phyloP scores from a whole-genome alignment of 1,284 basidiomycete species.

The Trichosporon ovoides region DNA sequence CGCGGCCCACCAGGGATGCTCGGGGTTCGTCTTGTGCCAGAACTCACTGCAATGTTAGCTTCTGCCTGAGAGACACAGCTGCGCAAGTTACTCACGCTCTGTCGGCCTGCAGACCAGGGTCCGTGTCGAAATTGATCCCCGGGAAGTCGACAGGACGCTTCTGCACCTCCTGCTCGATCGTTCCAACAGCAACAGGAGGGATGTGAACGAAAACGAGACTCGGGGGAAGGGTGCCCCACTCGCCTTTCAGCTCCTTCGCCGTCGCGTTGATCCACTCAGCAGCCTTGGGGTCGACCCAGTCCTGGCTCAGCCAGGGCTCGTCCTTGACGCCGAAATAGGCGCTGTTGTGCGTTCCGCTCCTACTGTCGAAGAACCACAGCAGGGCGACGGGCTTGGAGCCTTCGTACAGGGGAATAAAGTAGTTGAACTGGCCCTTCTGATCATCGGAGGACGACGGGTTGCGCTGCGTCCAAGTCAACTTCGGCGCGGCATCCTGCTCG shows the following conservation, averaged over 20 bases:
- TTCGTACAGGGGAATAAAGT: conserved; percentile 24
- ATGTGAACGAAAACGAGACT: conserved; percentile 24
- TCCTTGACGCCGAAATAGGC: conserved; percentile 9
- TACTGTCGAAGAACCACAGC: conserved; percentile 27
- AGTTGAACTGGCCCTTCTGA: conserved; percentile 20
- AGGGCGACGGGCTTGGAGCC: conserved; percentile 13
- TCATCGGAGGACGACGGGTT: not conserved
- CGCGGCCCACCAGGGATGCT: conserved; percentile 14
- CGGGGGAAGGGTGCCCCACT: conserved; percentile 19
- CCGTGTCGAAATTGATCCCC: conserved; percentile 13
- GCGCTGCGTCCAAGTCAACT: conserved; percentile 8
- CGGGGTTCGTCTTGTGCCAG: not conserved
- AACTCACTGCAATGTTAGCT: not conserved
- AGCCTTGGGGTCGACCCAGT: conserved; percentile 24
- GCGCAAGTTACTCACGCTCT: not conserved
- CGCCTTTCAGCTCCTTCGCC: not conserved
- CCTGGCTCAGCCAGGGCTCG: conserved; percentile 14
- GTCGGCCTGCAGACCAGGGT: conserved; percentile 3
- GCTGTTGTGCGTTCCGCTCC: conserved; percentile 17
- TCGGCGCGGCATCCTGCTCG: not conserved
- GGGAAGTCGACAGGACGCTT: conserved; percentile 2
- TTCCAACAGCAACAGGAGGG: conserved; percentile 4
- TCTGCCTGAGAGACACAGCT: no score
- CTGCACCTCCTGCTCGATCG: not conserved
- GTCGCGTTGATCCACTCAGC: conserved; percentile 11